Conservation (phyloP, 495 filamentous ascomycete species). For the Hyaloscypha variabilis region DNA sequence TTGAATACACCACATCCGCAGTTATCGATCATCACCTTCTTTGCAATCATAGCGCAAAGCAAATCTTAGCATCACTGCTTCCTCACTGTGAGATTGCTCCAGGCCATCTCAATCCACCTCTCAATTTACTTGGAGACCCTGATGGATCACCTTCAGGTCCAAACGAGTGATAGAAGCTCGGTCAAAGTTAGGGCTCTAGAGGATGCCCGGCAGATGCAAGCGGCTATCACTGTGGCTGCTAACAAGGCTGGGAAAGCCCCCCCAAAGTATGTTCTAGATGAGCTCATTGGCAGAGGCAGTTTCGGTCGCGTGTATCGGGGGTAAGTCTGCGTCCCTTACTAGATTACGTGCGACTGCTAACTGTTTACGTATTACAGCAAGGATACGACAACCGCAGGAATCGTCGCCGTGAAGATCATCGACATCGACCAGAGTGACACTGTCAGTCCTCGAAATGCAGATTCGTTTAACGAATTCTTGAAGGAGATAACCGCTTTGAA, state of each 20-base stretch:
- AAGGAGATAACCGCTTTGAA: constrained; percentile 89
- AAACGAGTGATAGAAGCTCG: too few relatives aligned
- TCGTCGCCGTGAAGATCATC: constrained; percentile 94
- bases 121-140: too few relatives aligned
- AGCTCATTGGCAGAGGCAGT: constrained; percentile 91
- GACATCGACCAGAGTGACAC: constrained; percentile 87
- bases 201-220: constrained; percentile 58
- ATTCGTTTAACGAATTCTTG: constrained; percentile 81
- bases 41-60: too few relatives aligned
- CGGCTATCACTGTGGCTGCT: constrained; percentile 49
- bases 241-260: constrained; percentile 46
- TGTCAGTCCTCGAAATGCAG: constrained; percentile 69
- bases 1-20: too few relatives aligned
- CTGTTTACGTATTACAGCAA: constrained; percentile 36
- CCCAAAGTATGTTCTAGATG: constrained; percentile 73
- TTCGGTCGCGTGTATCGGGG: constrained; percentile 95
- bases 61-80: too few relatives aligned
- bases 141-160: too few relatives aligned
- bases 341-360: not conserved
- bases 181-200: constrained; percentile 42
- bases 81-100: too few relatives aligned
- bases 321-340: constrained; percentile 35
- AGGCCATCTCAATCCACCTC: too few relatives aligned
- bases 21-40: too few relatives aligned
- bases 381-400: constrained; percentile 52